Percentiles rank a stretch among this genome's conserved stretches.
Evolutionary conservation across 169 alveolate genomes (phyloP).

Genomic region (Neospora caninum): DNA sequence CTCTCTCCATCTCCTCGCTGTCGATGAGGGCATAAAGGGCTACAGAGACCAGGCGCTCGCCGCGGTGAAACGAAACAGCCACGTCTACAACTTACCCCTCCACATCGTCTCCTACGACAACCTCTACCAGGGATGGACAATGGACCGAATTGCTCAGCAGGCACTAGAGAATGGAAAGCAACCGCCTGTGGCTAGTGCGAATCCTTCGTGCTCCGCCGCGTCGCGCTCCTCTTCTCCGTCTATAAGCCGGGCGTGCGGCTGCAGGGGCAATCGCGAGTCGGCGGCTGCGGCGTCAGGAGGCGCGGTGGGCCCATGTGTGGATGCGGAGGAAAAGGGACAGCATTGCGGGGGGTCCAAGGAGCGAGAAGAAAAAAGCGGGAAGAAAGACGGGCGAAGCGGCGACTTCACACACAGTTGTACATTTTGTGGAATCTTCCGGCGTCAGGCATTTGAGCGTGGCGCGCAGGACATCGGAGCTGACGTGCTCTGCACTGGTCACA

Average conservation of each 20-base stretch:
- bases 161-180: background rate
- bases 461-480: conserved; percentile 91
- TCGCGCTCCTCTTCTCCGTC: background rate
- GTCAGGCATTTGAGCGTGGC: conserved; percentile 97
- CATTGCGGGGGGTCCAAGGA: background rate
- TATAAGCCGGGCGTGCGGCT: background rate
- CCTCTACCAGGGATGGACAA: conserved; percentile 90
- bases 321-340: background rate
- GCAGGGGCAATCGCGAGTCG: background rate
- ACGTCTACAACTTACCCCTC: conserved; percentile 89
- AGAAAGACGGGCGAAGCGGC: background rate
- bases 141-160: conserved; percentile 95
- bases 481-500: conserved; percentile 97
- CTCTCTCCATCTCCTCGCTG: conserved; percentile 90
- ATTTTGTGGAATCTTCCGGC: conserved; percentile 97
- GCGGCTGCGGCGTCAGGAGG: background rate
- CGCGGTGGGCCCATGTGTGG: background rate
- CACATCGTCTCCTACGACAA: conserved; percentile 86
- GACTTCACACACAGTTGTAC: conserved; percentile 81
- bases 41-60: conserved; percentile 96
- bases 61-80: conserved; percentile 89
- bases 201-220: no score
- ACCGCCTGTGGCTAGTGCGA: background rate
- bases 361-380: background rate
- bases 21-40: conserved; percentile 98